phyloP scores from a whole-genome alignment of 2,329 filamentous ascomycete genomes.

The Alternaria longipes region DNA sequence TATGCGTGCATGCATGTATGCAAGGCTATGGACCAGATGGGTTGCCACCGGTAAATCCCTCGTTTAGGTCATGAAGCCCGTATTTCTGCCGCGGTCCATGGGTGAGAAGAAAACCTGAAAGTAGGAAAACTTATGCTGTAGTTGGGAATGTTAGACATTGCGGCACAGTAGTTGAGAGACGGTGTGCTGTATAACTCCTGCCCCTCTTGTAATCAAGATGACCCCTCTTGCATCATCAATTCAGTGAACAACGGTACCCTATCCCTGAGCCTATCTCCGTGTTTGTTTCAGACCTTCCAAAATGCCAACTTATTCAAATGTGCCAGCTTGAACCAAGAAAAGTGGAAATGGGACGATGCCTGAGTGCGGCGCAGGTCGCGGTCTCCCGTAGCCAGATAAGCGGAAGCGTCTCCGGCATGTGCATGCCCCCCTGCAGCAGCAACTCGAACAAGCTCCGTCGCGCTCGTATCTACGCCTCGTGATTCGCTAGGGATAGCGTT shows the following conservation, averaged over 20 bases:
- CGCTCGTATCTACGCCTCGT: background rate
- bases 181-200: background rate
- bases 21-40: background rate
- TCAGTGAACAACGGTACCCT: background rate
- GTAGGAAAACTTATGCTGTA: background rate
- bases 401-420: conserved; percentile 1
- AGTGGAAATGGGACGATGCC: background rate
- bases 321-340: background rate
- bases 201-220: background rate
- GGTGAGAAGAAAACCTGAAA: background rate
- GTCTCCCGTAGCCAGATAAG: background rate
- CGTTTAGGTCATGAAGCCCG: background rate
- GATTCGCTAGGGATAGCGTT: background rate
- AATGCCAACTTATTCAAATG: background rate
- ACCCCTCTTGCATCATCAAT: conserved; percentile 2
- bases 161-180: background rate
- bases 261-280: background rate
- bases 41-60: background rate
- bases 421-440: background rate
- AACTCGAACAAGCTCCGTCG: background rate
- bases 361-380: background rate
- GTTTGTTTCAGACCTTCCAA: background rate
- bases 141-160: background rate
- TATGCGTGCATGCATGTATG: background rate
- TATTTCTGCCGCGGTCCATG: background rate